A percentile compares a stretch with the other conserved stretches of the same genome.
Evolutionary conservation across 2,329 filamentous ascomycete species (phyloP).

Genomic region (Beauveria varroae): DNA sequence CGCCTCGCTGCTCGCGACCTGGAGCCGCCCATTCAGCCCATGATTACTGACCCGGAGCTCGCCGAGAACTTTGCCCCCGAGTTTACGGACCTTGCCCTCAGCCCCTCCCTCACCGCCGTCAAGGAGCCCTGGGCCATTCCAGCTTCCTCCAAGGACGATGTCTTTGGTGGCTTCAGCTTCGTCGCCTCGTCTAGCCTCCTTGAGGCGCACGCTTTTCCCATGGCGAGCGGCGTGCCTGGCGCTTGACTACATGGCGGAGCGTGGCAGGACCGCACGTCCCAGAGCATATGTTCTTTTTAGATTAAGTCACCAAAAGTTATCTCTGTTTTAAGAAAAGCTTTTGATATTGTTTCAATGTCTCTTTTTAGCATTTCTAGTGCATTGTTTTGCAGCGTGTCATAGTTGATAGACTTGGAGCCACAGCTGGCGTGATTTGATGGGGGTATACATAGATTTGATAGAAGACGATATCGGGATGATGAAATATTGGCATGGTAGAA

Average conservation of each 20-base stretch:
- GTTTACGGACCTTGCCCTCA: slow-evolving; percentile 80
- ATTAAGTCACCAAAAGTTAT: not conserved
- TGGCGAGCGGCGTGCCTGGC: slow-evolving; percentile 2
- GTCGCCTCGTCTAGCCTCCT: slow-evolving; percentile 51
- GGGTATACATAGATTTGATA: not conserved
- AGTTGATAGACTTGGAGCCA: not conserved
- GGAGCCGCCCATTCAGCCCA: slow-evolving; percentile 80
- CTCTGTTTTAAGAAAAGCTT: not conserved
- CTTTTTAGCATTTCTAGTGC: not conserved
- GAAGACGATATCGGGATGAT: not conserved
- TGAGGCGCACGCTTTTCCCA: slow-evolving; percentile 38
- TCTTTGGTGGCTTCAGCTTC: slow-evolving; percentile 58
- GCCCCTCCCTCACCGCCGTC: slow-evolving; percentile 48
- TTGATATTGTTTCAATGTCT: not conserved
- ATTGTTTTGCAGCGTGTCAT: not conserved
- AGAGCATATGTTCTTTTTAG: not conserved
- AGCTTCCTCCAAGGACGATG: slow-evolving; percentile 40
- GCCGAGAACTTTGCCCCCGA: slow-evolving; percentile 95
- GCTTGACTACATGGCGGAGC: slow-evolving; percentile 10
- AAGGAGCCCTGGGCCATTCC: slow-evolving; percentile 33
- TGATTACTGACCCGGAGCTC: slow-evolving; percentile 91
- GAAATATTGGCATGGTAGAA: not conserved
- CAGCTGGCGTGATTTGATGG: not conserved
- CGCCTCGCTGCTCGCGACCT: slow-evolving; percentile 74
- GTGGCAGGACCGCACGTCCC: not conserved